Evolutionary conservation across 2,329 filamentous ascomycete species (phyloP), one percentile per base, ranked within the genome.

Genomic region (Herpotrichia juniperi): DNA sequence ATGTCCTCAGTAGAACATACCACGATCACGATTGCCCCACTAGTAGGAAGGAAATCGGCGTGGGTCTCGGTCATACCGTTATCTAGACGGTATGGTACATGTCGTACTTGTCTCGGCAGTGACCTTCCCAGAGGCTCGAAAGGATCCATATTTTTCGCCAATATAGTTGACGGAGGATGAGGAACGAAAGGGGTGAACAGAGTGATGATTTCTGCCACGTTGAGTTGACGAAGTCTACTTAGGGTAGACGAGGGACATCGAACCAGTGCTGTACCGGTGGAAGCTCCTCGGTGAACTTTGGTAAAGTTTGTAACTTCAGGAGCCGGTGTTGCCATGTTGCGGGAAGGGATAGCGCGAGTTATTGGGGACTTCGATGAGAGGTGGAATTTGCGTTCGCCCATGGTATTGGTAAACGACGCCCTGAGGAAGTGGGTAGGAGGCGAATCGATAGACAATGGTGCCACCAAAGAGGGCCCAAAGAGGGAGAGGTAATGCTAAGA

Each of bases 111-210:
- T 43, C 74, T 76, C 43, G 84, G 83, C 43, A 93, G 71, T 39
- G 84, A 82, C 56, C 81, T 80, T 17, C 89, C 89, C 16, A 93
- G 76, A 12, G 83, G 80, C 69, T 92, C 88, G 64, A 92, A 92
- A 0, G 89, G 89, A 66, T 93, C 89, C 62, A 74, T 78, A 39
- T 71, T 72, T 53, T 78, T 76, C 39, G 72, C 63, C 39, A 74
- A 61, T 58, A 59, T 56, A 5, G 63, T 63, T 2, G 57, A 59
- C 5, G 69, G 67, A 11, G 68, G 57, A 47, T 73, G 69, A 5
- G 86, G 80, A 45, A 89, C 75, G n/a, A 88, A 74, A n/a, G 78
- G 79, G 1, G 78, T 79, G 62, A 80, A 76, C 16, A 81, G 71
- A 0, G 79, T 70, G 37, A 81, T 71, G 8, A 72, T 56, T 31